Evolutionary conservation across 192 early-diverging fungal genomes (phyloP), one percentile per base, ranked within the genome.

Genomic region (Linnemannia exigua): DNA sequence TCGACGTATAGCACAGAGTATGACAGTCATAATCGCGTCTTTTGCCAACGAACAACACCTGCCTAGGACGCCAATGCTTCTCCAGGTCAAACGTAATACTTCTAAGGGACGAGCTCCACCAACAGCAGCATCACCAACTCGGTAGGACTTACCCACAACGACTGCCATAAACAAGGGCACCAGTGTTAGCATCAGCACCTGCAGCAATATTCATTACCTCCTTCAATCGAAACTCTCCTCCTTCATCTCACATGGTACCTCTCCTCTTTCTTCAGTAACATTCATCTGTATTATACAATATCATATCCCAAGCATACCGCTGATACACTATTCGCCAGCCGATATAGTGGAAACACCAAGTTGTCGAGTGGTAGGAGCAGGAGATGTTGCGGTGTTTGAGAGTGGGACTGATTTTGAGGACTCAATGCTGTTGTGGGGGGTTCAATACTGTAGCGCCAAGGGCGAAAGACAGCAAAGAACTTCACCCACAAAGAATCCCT

Each of bases 331-430:
- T 33, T 63, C 74, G 2, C 84, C 84, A 1, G 84, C 84, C n/a
- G 2, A 74, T 86, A 0, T 86, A 86, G 35, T 86, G 84, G 84
- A 86, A 86, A 31, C 28, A 86, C 15, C 84, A 86, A 28, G 84
- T 86, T 1, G 84, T 76, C 19, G 84, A 86, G 38, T 86, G 84
- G 84, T n/a, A 80, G 33, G 84, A 86, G 69, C 84, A 80, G 35
- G 84, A 86, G 38, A 86, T 80, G 25, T 17, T 86, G 51, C 67
- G 84, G 19, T 80, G 84, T 38, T 33, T 86, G 31, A 31, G 84
- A n/a, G 28, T 86, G 3, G 84, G 84, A 15, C 28, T 86, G n/a
- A 80, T 86, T 48, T 86, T n/a, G n/a, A n/a, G n/a, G n/a, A n/a
- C n/a, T n/a, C n/a, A n/a, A n/a, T n/a, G n/a, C n/a, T n/a, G n/a